These are phyloP conservation scores for Durusdinium trenchii DNA, from an alignment of 73 alveolate species.

Conservation along the genomic window DNA sequence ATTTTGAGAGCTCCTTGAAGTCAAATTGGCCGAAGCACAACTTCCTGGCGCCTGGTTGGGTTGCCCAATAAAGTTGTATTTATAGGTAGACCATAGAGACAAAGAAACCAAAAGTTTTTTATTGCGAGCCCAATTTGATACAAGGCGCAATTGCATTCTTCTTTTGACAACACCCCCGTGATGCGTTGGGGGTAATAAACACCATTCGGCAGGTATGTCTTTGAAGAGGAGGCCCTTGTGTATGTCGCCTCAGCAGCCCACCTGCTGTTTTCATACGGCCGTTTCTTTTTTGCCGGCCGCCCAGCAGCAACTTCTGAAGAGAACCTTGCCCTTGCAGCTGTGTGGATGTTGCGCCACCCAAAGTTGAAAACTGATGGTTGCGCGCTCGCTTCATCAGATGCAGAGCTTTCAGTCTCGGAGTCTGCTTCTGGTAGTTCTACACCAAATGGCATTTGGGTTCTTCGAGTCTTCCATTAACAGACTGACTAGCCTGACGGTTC, in stretches of 20 bases:
- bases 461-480: too few species aligned
- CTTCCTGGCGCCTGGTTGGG: slow-evolving; percentile 1
- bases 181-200: neutral
- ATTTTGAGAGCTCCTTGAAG: neutral
- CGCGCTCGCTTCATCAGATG: neutral
- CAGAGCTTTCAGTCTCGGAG: neutral
- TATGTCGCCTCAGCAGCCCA: neutral
- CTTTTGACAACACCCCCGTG: neutral
- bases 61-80: neutral
- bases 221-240: neutral
- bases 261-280: neutral
- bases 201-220: neutral
- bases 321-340: neutral
- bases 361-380: slow-evolving; percentile 3
- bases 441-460: too few species aligned
- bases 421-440: neutral
- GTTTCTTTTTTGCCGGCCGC: neutral
- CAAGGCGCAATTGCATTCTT: neutral
- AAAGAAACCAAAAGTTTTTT: neutral
- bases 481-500: too few species aligned
- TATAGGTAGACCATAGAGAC: neutral
- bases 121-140: too few species aligned
- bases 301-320: neutral
- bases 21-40: neutral
- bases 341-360: slow-evolving; percentile 15